A percentile compares a stretch with the other conserved stretches of the same genome.
Conservation (phyloP, 768 basidiomycete species). For the Tremella mesenterica region DNA sequence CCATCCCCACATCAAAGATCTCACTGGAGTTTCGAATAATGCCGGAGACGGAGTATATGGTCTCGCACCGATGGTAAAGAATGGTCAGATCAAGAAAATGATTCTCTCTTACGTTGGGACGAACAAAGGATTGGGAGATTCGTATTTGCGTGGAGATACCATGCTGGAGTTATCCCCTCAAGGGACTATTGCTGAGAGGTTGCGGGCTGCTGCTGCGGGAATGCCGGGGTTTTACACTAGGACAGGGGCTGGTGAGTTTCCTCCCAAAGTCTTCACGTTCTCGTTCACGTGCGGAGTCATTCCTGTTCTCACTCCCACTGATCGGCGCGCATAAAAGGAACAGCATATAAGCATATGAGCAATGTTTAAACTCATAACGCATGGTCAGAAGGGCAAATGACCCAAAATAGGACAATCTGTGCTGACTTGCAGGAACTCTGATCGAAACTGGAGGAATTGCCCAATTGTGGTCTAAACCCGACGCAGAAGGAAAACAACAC, state of each 20-base stretch:
- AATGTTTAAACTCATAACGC: not conserved
- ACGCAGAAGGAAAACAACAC: slow-evolving; percentile 25
- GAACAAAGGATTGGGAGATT: slow-evolving; percentile 34
- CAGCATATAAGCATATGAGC: not conserved
- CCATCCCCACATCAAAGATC: slow-evolving; percentile 20
- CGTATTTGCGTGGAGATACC: slow-evolving; percentile 32
- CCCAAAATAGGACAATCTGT: too few relatives aligned
- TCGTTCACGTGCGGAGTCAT: not conserved
- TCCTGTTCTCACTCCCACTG: not conserved
- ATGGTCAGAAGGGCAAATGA: not conserved
- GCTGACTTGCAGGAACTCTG: slow-evolving; percentile 22
- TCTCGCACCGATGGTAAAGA: slow-evolving; percentile 28
- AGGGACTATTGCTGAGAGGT: slow-evolving; percentile 36
- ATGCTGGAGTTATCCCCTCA: slow-evolving; percentile 35
- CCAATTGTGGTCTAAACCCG: slow-evolving; percentile 18
- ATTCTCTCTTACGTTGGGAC: slow-evolving; percentile 36
- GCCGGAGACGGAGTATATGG: slow-evolving; percentile 37
- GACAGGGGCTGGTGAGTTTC: slow-evolving; percentile 30
- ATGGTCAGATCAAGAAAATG: slow-evolving; percentile 33
- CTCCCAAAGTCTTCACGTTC: not conserved
- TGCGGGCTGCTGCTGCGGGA: slow-evolving; percentile 35
- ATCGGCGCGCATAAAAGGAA: not conserved
- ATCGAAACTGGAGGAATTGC: slow-evolving; percentile 40
- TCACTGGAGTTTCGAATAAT: slow-evolving; percentile 40
- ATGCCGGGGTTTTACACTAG: slow-evolving; percentile 38